Conservation (phyloP, 139 green algal species). For the Astrephomene gubernaculifera region DNA sequence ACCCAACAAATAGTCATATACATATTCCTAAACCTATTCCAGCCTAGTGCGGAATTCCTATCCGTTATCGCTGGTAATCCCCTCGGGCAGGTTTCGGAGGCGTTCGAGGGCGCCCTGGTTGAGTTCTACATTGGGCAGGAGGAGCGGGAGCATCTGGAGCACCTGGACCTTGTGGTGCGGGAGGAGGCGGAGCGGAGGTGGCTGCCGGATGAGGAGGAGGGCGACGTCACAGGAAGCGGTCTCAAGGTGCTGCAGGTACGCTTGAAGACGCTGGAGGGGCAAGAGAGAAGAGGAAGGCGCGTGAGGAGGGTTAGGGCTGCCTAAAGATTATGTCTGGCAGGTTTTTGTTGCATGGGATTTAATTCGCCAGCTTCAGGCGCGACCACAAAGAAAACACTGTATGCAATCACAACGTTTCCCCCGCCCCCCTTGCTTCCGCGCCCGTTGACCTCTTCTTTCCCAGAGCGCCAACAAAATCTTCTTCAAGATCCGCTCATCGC, state of each 20-base stretch:
- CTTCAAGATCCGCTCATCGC: constrained; percentile 81
- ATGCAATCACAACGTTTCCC: no score
- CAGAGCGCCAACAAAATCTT: constrained; percentile 63
- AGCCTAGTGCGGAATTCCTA: no score
- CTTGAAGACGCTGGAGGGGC: neutral
- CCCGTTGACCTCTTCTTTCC: neutral
- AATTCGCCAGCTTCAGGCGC: no score
- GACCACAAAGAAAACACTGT: no score
- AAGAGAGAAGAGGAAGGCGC: no score
- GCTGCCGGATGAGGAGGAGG: constrained; percentile 41
- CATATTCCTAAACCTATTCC: no score
- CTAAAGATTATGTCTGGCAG: no score
- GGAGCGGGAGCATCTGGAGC: constrained; percentile 71
- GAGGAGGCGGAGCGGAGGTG: constrained; percentile 78
- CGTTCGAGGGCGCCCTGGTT: constrained; percentile 30
- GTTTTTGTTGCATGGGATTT: no score
- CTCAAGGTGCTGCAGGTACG: constrained; percentile 35
- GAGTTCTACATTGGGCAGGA: constrained; percentile 66
- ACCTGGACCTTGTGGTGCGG: constrained; percentile 76
- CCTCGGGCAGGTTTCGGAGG: constrained; percentile 36
- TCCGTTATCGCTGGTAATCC: no score
- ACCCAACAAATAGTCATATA: no score
- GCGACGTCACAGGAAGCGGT: constrained; percentile 16
- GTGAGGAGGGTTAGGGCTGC: no score
- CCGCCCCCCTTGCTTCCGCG: no score